Conservation (phyloP, 2,329 filamentous ascomycete genomes). For the Xylaria sp. region DNA sequence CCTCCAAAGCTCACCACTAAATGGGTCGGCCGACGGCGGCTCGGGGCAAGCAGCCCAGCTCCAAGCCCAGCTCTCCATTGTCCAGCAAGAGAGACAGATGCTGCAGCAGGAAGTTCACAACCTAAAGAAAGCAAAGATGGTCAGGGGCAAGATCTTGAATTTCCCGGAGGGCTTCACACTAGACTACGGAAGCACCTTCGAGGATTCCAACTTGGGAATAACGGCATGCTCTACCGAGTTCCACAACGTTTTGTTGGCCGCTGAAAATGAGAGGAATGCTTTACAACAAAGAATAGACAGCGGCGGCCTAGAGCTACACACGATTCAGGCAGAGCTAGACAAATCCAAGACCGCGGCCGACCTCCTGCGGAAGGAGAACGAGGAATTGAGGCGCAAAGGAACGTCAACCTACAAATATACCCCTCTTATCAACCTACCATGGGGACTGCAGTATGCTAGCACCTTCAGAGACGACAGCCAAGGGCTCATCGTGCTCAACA, state of each 20-base stretch:
- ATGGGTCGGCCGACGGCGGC: background rate
- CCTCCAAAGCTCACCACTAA: slow-evolving; percentile 7
- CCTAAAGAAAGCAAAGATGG: slow-evolving; percentile 21
- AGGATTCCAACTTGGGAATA: slow-evolving; percentile 31
- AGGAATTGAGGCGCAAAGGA: background rate
- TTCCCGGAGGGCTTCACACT: slow-evolving; percentile 26
- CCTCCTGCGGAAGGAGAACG: slow-evolving; percentile 20
- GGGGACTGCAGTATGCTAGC: slow-evolving; percentile 23
- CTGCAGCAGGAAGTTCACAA: slow-evolving; percentile 30
- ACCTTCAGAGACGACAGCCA: slow-evolving; percentile 35
- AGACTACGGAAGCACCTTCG: slow-evolving; percentile 32
- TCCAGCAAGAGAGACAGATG: slow-evolving; percentile 27
- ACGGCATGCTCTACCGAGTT: slow-evolving; percentile 18
- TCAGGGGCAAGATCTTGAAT: slow-evolving; percentile 34
- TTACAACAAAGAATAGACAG: slow-evolving; percentile 9
- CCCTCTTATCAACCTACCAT: slow-evolving; percentile 34
- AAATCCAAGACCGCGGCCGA: slow-evolving; percentile 8
- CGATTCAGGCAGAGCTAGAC: slow-evolving; percentile 17
- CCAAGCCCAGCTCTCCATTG: background rate
- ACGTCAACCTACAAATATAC: background rate
- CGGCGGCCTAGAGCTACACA: background rate
- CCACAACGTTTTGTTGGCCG: slow-evolving; percentile 23
- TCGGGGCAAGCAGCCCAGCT: slow-evolving; percentile 26
- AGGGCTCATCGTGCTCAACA: slow-evolving; percentile 32
- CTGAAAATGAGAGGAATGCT: slow-evolving; percentile 22